These are phyloP conservation scores for Deuterostichococcus epilithicus DNA, from an alignment of 139 green algal genomes.

Conservation along the genomic window DNA sequence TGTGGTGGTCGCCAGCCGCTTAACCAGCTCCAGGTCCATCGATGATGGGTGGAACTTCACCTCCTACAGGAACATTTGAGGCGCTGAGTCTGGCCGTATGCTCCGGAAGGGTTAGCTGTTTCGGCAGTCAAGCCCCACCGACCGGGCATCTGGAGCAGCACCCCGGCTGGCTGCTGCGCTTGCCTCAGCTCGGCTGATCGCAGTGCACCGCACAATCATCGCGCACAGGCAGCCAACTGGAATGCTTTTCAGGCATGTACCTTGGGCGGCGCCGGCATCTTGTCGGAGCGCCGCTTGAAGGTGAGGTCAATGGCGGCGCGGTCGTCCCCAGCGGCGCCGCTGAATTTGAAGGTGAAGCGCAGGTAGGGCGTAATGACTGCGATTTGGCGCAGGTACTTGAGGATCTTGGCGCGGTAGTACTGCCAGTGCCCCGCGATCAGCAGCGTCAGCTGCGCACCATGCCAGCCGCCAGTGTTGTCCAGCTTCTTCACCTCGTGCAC, in stretches of 20 bases:
- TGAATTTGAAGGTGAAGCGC: conserved; percentile 77
- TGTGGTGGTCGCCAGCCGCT: conserved; percentile 67
- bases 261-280: conserved; percentile 76
- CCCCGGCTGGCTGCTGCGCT: too few relatives aligned
- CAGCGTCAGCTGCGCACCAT: conserved; percentile 77
- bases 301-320: conserved; percentile 60
- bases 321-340: conserved; percentile 36
- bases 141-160: neutral
- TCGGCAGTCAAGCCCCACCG: too few relatives aligned
- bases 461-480: conserved; percentile 74
- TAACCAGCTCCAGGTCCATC: conserved; percentile 92
- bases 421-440: conserved; percentile 90
- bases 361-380: conserved; percentile 97
- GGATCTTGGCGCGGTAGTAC: conserved; percentile 62
- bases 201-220: too few relatives aligned
- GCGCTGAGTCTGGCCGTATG: too few relatives aligned
- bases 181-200: too few relatives aligned
- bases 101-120: too few relatives aligned
- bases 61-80: conserved; percentile 21
- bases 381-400: conserved; percentile 92
- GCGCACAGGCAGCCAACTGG: neutral
- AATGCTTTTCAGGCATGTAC: conserved; percentile 3
- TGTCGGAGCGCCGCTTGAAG: conserved; percentile 85
- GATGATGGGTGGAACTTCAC: conserved; percentile 83
- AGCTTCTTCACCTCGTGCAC: conserved; percentile 70